Evolutionary conservation across 192 early-diverging fungal genomes (phyloP).

Genomic region (Coemansia sp.): DNA sequence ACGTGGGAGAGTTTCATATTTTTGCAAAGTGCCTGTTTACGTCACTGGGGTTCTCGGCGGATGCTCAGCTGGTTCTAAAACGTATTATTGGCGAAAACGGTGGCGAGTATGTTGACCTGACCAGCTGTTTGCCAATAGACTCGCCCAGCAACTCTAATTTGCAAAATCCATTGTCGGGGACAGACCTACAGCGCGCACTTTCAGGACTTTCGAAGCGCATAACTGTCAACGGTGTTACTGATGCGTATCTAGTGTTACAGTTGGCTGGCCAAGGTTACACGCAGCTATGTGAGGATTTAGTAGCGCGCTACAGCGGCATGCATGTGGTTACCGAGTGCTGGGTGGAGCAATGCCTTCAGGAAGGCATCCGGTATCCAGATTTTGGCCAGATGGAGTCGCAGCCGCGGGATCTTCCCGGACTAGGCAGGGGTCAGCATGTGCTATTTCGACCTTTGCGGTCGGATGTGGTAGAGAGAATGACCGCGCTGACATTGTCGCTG

Average conservation of each 20-base stretch:
- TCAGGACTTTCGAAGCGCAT: neutral
- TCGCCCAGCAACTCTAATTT: neutral
- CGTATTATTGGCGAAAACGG: constrained; percentile 21
- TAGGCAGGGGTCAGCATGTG: constrained; percentile 35
- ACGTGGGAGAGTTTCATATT: neutral
- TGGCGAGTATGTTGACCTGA: constrained; percentile 24
- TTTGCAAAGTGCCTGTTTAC: constrained; percentile 38
- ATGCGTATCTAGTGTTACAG: constrained; percentile 30
- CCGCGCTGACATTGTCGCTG: constrained; percentile 14
- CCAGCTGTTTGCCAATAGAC: neutral
- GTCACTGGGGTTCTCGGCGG: constrained; percentile 23
- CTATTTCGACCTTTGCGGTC: constrained; percentile 40
- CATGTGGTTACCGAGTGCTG: constrained; percentile 60
- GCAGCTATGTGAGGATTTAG: constrained; percentile 14
- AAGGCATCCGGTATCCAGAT: constrained; percentile 32
- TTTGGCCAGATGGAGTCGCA: constrained; percentile 14
- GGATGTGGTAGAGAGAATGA: neutral
- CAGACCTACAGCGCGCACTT: constrained; percentile 3
- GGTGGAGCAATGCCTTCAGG: constrained; percentile 59
- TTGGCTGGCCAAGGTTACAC: constrained; percentile 18
- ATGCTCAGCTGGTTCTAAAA: constrained; percentile 12
- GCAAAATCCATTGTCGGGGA: neutral
- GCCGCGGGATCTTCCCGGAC: constrained; percentile 3
- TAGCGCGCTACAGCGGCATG: neutral
- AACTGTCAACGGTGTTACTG: neutral